Conservation (phyloP, 73 alveolate species). For the Uronychia setigera region DNA sequence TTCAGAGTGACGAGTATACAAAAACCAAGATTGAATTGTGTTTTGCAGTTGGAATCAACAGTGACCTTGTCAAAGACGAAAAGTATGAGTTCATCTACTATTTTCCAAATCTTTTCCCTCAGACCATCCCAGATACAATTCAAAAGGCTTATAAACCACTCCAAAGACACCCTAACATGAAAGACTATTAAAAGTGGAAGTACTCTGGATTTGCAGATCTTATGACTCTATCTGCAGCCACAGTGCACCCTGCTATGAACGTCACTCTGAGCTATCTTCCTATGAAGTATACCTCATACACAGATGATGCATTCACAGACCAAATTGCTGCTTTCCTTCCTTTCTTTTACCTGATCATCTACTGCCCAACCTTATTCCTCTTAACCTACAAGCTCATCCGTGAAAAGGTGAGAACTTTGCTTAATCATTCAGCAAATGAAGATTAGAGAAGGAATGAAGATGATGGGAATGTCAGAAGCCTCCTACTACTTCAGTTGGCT, state of each 20-base stretch:
- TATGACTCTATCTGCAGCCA: background rate
- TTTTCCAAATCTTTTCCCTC: background rate
- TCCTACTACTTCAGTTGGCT: conserved; percentile 58
- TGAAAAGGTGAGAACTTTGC: conserved; percentile 90
- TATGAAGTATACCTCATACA: background rate
- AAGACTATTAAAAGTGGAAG: background rate
- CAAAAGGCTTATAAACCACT: background rate
- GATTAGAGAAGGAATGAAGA: conserved; percentile 75
- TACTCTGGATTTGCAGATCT: background rate
- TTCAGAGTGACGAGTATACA: background rate
- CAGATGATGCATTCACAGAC: conserved; percentile 17
- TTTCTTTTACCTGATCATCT: conserved; percentile 76
- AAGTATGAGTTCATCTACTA: background rate
- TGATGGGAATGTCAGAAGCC: conserved; percentile 74
- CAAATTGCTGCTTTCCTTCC: conserved; percentile 50
- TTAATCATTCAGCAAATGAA: conserved; percentile 71
- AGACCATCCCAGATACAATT: background rate
- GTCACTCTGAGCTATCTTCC: background rate
- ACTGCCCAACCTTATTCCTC: conserved; percentile 67
- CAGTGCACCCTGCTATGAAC: background rate
- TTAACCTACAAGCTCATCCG: conserved; percentile 62
- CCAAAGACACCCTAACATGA: background rate
- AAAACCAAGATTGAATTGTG: background rate
- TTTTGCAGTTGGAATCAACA: background rate
- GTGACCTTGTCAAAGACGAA: background rate